Evolutionary conservation across 352 stramenopile genomes (phyloP).

Genomic region (Blastocystis sp.): DNA sequence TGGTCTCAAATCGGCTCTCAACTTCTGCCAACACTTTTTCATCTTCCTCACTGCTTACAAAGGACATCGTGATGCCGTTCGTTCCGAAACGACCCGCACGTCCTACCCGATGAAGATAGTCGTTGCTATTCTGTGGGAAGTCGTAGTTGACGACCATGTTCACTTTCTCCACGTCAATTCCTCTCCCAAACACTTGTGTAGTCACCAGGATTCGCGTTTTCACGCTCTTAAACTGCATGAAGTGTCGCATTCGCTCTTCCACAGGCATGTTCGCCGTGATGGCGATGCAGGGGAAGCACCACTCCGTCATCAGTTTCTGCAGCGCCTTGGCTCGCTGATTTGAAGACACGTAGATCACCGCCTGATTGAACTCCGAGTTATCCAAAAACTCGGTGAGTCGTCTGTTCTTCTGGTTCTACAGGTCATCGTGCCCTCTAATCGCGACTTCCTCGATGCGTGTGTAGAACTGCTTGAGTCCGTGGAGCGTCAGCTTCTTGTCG

Average conservation of each 20-base stretch:
- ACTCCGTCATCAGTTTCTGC: conserved; percentile 95
- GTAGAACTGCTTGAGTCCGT: conserved; percentile 99
- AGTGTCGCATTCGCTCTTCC: conserved; percentile 68
- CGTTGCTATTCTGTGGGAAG: conserved; percentile 91
- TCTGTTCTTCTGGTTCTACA: conserved; percentile 72
- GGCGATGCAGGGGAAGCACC: conserved; percentile 99
- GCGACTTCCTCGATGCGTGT: conserved; percentile 67
- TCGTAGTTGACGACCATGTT: conserved; percentile 99
- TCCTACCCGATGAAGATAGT: conserved; percentile 95
- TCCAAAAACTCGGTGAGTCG: conserved; percentile 87
- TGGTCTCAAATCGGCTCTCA: conserved; percentile 96
- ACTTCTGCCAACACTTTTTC: conserved; percentile 95
- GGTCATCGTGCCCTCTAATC: neutral
- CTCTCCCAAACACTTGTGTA: conserved; percentile 97
- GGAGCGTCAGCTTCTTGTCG: conserved; percentile 98
- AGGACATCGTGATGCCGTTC: conserved; percentile 98
- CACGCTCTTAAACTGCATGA: conserved; percentile 99
- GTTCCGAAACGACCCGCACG: conserved; percentile 97
- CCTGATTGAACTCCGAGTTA: conserved; percentile 98
- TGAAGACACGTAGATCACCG: conserved; percentile 78
- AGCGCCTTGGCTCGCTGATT: conserved; percentile 84
- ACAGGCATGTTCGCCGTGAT: conserved; percentile 87
- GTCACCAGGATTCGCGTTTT: conserved; percentile 98
- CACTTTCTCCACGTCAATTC: conserved; percentile 99
- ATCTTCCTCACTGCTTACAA: conserved; percentile 94